Conservation (phyloP, 768 basidiomycete species). For the Mycena chlorophos region DNA sequence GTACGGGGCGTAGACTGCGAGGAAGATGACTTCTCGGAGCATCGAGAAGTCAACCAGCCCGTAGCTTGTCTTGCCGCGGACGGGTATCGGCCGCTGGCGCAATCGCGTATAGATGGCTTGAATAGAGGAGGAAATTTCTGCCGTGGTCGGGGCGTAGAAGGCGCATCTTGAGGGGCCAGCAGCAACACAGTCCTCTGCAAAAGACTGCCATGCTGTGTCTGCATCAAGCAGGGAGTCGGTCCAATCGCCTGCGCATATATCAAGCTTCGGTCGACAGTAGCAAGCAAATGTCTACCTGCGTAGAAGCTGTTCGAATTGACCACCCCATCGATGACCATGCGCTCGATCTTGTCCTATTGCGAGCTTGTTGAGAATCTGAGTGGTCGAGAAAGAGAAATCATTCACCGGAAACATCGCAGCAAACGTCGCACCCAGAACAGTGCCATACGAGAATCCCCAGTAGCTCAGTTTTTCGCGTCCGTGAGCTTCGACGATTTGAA, state of each 20-base stretch:
- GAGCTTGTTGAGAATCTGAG: background rate
- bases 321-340: slow-evolving; percentile 13
- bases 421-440: slow-evolving; percentile 14
- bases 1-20: slow-evolving; percentile 38
- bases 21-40: slow-evolving; percentile 32
- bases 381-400: background rate
- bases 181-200: slow-evolving; percentile 36
- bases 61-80: slow-evolving; percentile 30
- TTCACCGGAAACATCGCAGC: slow-evolving; percentile 16
- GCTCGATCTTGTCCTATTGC: slow-evolving; percentile 11
- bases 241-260: background rate
- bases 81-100: slow-evolving; percentile 32
- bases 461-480: slow-evolving; percentile 13
- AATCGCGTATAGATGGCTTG: slow-evolving; percentile 34
- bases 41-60: slow-evolving; percentile 38
- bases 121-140: slow-evolving; percentile 35
- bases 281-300: background rate
- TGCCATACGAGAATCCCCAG: slow-evolving; percentile 15
- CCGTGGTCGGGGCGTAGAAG: slow-evolving; percentile 39
- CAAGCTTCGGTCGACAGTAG: background rate
- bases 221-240: slow-evolving; percentile 28
- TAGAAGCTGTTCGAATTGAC: slow-evolving; percentile 1
- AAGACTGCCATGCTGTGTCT: slow-evolving; percentile 35
- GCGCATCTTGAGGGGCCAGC: slow-evolving; percentile 38
- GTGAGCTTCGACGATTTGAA: slow-evolving; percentile 7